These are phyloP conservation scores for Eucalyptus decipiens DNA, from an alignment of 345 rosid species.

Conservation along the genomic window DNA sequence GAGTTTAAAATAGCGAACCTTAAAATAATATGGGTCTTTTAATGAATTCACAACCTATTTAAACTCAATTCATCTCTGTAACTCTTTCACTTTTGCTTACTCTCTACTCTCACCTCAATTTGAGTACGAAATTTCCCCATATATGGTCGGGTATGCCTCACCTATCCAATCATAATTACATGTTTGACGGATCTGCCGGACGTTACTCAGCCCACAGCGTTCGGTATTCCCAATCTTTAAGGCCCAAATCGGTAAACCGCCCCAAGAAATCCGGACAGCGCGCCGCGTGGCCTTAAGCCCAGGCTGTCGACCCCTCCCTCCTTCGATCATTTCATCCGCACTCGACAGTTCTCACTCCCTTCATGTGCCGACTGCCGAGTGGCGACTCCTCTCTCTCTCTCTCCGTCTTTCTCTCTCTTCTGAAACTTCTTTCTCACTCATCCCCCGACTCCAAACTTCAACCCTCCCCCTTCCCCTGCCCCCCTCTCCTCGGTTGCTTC, in stretches of 20 bases:
- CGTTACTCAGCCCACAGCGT: background rate
- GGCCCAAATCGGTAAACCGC: background rate
- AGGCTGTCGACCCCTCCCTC: background rate
- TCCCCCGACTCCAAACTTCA: background rate
- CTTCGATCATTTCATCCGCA: background rate
- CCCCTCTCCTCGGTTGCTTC: background rate
- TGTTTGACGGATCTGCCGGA: background rate
- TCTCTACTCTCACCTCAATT: background rate
- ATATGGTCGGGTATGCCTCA: no score
- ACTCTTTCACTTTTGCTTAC: background rate
- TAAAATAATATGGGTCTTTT: fast-evolving
- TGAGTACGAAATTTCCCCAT: no score
- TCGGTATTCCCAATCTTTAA: background rate
- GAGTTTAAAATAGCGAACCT: background rate
- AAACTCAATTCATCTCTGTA: background rate
- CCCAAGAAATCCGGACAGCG: background rate
- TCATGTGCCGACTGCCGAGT: background rate
- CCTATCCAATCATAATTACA: background rate
- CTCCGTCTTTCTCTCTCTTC: background rate
- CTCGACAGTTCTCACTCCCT: background rate
- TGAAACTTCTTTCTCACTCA: background rate
- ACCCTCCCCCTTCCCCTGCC: background rate
- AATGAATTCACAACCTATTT: background rate
- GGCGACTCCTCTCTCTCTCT: background rate
- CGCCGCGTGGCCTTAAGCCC: background rate